Conservation (phyloP, 441 rosid species). For the Syzygium malaccense region DNA sequence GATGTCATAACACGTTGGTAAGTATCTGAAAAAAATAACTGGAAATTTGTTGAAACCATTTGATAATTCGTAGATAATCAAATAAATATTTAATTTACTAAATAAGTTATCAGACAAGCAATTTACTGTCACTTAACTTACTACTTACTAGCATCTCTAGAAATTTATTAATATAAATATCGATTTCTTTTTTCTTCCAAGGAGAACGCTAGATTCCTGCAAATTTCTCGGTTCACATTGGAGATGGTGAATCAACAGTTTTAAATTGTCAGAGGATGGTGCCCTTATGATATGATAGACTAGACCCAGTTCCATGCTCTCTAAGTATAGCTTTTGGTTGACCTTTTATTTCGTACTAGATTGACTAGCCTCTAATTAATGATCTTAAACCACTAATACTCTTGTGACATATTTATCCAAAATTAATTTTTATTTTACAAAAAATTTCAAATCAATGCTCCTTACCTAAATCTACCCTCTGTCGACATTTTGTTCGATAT, state of each 20-base stretch:
- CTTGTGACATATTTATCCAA: fast-evolving
- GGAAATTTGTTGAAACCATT: not conserved
- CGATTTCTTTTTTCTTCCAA: not conserved
- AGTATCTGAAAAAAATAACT: not conserved
- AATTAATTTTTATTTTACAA: fast-evolving
- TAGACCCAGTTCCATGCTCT: not conserved
- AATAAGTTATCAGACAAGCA: not conserved
- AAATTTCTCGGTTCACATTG: not conserved
- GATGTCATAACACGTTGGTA: not conserved
- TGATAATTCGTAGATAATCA: not conserved
- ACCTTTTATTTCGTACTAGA: not conserved
- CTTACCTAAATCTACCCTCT: not conserved
- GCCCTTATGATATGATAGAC: not conserved
- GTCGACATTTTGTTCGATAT: not conserved
- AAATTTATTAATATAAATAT: too few species aligned
- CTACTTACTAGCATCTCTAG: not conserved
- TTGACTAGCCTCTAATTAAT: not conserved
- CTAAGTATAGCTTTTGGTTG: not conserved
- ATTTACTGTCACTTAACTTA: not conserved
- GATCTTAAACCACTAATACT: fast-evolving
- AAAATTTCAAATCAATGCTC: not conserved
- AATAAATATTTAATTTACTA: not conserved
- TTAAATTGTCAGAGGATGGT: not conserved
- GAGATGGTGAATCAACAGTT: not conserved
- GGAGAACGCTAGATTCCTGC: not conserved